phyloP scores from a whole-genome alignment of 768 basidiomycete genomes.

The Rhizopogon salebrosus region DNA sequence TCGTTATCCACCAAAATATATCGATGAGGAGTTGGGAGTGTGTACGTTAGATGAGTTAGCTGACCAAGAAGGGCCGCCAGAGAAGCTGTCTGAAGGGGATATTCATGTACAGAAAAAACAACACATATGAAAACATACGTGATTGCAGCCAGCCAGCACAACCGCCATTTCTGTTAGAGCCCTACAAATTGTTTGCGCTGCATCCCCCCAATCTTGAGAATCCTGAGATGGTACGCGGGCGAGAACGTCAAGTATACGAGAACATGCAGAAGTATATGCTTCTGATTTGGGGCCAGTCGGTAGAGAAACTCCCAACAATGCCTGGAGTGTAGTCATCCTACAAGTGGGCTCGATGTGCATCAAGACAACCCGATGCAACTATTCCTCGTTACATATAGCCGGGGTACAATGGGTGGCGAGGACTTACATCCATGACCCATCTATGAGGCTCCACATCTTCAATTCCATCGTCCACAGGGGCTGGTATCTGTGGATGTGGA shows the following conservation, averaged over 20 bases:
- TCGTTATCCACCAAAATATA: constrained; percentile 28
- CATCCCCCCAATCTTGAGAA: constrained; percentile 13
- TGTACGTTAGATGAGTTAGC: constrained; percentile 39
- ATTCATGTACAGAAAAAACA: constrained; percentile 1
- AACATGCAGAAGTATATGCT: constrained; percentile 38
- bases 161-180: constrained; percentile 37
- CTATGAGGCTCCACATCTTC: constrained; percentile 38
- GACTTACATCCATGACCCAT: constrained; percentile 52
- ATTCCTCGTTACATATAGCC: constrained; percentile 1
- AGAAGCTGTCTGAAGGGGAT: constrained; percentile 34
- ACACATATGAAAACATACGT: constrained; percentile 19
- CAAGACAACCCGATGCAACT: constrained; percentile 61
- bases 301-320: constrained; percentile 38
- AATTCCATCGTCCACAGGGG: constrained; percentile 23
- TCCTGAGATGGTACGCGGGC: constrained; percentile 18
- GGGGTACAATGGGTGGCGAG: background rate
- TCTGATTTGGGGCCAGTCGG: constrained; percentile 20
- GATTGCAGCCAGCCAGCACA: constrained; percentile 29
- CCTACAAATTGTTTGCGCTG: constrained; percentile 24
- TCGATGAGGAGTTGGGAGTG: constrained; percentile 43
- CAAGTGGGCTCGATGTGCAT: constrained; percentile 43
- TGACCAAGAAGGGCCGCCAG: constrained; percentile 52
- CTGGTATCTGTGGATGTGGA: background rate
- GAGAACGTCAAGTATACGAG: constrained; percentile 28
- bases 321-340: constrained; percentile 44